Conservation (phyloP, 2,329 filamentous ascomycete species). For the Cordyceps cicadae region DNA sequence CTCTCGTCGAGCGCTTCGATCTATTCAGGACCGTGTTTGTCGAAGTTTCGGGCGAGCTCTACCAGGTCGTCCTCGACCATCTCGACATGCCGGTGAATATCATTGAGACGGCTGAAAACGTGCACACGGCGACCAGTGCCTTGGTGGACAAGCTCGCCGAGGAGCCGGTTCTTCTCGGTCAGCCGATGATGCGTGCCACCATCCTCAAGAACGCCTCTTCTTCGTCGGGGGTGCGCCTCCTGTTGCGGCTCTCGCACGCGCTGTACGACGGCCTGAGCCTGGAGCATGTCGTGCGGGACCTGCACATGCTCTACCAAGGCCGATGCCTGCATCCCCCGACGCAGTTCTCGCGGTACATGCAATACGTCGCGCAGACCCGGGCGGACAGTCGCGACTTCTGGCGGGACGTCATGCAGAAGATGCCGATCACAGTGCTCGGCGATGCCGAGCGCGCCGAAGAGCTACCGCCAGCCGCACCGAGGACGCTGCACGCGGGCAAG, state of each 20-base stretch:
- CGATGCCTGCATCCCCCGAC: background rate
- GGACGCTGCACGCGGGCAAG: background rate
- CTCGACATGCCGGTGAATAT: background rate
- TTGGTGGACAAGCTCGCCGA: background rate
- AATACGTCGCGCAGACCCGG: background rate
- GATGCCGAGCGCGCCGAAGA: background rate
- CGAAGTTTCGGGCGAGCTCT: slow-evolving; percentile 1
- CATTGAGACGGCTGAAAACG: background rate
- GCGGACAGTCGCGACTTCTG: background rate
- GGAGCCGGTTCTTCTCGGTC: background rate
- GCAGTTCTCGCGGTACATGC: background rate
- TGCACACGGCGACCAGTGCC: background rate
- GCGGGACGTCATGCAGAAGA: background rate
- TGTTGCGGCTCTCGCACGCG: background rate
- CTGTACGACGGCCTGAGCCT: background rate
- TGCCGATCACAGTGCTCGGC: background rate
- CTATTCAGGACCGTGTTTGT: slow-evolving; percentile 14
- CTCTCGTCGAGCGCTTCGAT: slow-evolving; percentile 11
- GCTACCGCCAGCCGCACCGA: background rate
- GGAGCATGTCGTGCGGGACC: background rate
- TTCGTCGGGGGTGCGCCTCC: background rate
- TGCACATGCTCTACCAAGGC: background rate
- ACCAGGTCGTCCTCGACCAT: background rate
- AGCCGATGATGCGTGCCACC: background rate
- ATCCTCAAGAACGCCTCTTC: background rate